Conservation (phyloP, 306 rosid species). For the Pachyrhizus erosus region DNA sequence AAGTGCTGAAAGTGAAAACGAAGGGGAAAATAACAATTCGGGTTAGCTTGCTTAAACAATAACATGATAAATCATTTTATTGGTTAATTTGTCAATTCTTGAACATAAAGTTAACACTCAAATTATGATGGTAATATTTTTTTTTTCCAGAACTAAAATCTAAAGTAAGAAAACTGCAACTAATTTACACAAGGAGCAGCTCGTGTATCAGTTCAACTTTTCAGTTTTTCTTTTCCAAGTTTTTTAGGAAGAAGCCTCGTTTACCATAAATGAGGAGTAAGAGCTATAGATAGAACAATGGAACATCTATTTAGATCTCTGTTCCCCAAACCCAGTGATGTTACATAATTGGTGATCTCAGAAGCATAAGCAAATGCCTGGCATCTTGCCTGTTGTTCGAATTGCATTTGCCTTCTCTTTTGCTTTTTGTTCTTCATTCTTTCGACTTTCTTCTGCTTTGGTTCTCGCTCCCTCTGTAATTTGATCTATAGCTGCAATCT, state of each 20-base stretch:
- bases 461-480: constrained; percentile 64
- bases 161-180: constrained; percentile 9
- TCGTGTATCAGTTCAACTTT: constrained; percentile 6
- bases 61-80: not conserved
- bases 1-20: constrained; percentile 2
- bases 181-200: not conserved
- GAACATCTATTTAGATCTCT: constrained; percentile 36
- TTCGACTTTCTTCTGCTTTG: constrained; percentile 53
- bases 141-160: constrained; percentile 15
- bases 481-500: constrained; percentile 45
- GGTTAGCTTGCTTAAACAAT: constrained; percentile 1
- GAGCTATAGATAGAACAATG: constrained; percentile 17
- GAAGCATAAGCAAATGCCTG: constrained; percentile 63
- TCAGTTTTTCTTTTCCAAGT: constrained; percentile 17
- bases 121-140: not conserved
- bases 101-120: constrained; percentile 16
- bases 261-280: constrained; percentile 12
- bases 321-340: not conserved
- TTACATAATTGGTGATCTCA: constrained; percentile 43
- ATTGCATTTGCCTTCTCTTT: constrained; percentile 62
- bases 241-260: constrained; percentile 2
- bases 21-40: not conserved
- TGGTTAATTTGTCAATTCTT: constrained; percentile 1
- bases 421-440: constrained; percentile 53
- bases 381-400: constrained; percentile 66